A percentile compares a stretch with the other conserved stretches of the same genome.
These are phyloP conservation scores for Naganishia randhawae DNA, from an alignment of 768 basidiomycete genomes.

Conservation along the genomic window DNA sequence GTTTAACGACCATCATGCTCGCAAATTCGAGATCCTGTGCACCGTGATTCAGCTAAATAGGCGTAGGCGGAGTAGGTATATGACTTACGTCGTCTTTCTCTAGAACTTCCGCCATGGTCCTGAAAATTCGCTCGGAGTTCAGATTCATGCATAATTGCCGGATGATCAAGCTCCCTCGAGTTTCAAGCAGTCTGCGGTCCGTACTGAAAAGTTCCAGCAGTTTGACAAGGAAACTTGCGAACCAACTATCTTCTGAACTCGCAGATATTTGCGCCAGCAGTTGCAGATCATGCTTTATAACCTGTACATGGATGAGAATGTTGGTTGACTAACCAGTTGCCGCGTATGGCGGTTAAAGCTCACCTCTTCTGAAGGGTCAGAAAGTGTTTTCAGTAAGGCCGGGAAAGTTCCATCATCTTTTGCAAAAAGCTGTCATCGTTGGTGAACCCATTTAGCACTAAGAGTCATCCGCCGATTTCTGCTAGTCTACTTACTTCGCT, in stretches of 20 bases:
- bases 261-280: conserved; percentile 95
- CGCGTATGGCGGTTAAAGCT: conserved; percentile 21
- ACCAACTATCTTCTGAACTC: conserved; percentile 89
- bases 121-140: conserved; percentile 91
- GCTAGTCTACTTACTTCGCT: conserved; percentile 63
- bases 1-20: conserved; percentile 92
- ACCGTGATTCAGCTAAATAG: neutral
- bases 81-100: conserved; percentile 88
- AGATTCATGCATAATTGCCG: conserved; percentile 88
- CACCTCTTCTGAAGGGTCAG: conserved; percentile 93
- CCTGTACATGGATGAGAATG: conserved; percentile 53
- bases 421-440: conserved; percentile 68
- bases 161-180: conserved; percentile 89
- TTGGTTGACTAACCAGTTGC: neutral
- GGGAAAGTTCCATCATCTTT: conserved; percentile 98
- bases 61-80: neutral
- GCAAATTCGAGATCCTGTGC: conserved; percentile 94
- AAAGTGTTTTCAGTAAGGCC: conserved; percentile 86
- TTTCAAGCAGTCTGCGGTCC: conserved; percentile 81
- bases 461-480: conserved; percentile 18
- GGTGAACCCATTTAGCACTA: neutral
- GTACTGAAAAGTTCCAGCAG: conserved; percentile 92
- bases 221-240: conserved; percentile 92
- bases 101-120: conserved; percentile 91
- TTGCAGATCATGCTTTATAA: conserved; percentile 93